Conservation (phyloP, 1,139 yeast genomes). For the Lodderomyces theae region DNA sequence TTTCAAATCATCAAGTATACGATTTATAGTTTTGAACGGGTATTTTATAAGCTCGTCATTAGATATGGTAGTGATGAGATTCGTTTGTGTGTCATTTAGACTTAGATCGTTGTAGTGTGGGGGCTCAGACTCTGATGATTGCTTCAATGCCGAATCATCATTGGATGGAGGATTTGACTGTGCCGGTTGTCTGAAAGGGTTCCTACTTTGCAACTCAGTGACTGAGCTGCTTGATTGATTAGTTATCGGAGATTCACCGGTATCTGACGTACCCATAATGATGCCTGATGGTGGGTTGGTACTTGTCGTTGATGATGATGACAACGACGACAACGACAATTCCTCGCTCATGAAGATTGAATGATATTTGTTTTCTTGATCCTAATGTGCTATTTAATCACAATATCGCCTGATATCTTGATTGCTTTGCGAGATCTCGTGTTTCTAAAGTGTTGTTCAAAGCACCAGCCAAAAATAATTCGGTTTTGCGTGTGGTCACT, state of each 20-base stretch:
- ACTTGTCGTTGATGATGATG: conserved; percentile 2
- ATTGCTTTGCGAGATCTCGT: background rate
- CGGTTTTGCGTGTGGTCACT: too few relatives aligned
- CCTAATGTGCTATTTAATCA: too few relatives aligned
- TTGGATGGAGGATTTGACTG: conserved; percentile 1
- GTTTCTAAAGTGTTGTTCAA: too few relatives aligned
- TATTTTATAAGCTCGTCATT: conserved; percentile 15
- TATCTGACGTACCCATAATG: conserved; percentile 5
- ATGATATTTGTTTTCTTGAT: too few relatives aligned
- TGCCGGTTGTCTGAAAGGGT: conserved; percentile 10
- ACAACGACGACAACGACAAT: background rate
- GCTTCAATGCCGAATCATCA: background rate
- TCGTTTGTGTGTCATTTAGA: background rate
- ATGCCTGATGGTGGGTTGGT: background rate
- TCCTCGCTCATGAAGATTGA: background rate
- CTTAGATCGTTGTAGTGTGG: conserved; percentile 3
- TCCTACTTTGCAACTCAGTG: conserved; percentile 4
- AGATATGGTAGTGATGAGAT: conserved; percentile 13
- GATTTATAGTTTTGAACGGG: conserved; percentile 62
- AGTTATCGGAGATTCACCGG: conserved; percentile 8
- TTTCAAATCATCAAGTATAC: conserved; percentile 63
- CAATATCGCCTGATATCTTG: too few relatives aligned
- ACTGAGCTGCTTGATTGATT: conserved; percentile 3
- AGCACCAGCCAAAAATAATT: too few relatives aligned
- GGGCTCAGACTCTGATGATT: background rate